These are phyloP conservation scores for Vitis vinifera DNA, from an alignment of 164 flowering plant species.

Conservation along the genomic window ASM3070453v1 NC_081813.1:23694501-23695000, in stretches of 20 bases:
- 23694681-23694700: slow-evolving; percentile 43
- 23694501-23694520: too few species aligned
- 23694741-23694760: background rate
- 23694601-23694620: too few species aligned
- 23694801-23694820: background rate
- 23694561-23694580: too few species aligned
- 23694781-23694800: background rate
- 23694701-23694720: slow-evolving; percentile 40
- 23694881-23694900: slow-evolving; percentile 42
- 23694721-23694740: slow-evolving; percentile 42
- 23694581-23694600: too few species aligned
- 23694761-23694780: background rate
- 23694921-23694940: slow-evolving; percentile 48
- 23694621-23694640: too few species aligned
- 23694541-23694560: too few species aligned
- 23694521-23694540: too few species aligned
- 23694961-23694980: slow-evolving; percentile 44
- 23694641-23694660: too few species aligned
- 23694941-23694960: slow-evolving; percentile 47
- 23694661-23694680: slow-evolving; percentile 30
- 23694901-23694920: slow-evolving; percentile 46
- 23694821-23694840: slow-evolving; percentile 41
- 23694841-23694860: slow-evolving; percentile 40
- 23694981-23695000: slow-evolving; percentile 48
- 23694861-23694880: slow-evolving; percentile 33